These are phyloP conservation scores for Prinsepia uniflora DNA, from an alignment of 306 rosid species.

Conservation along the genomic window DNA sequence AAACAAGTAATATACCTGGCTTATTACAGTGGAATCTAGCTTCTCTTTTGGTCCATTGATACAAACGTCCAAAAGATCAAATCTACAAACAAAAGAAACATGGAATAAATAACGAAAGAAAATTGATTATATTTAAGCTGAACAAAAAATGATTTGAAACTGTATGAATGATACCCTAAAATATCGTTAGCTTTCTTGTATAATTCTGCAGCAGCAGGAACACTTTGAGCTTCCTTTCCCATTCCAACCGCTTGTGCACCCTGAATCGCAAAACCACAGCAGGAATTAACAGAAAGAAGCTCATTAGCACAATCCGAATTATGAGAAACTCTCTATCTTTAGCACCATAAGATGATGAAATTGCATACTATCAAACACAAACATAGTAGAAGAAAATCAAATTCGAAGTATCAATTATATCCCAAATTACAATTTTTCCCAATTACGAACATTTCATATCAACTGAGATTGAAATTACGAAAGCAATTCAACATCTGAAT, in stretches of 20 bases:
- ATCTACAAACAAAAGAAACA: constrained; percentile 41
- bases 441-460: not conserved
- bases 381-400: too few relatives aligned
- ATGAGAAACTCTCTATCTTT: not conserved
- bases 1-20: constrained; percentile 51
- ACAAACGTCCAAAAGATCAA: constrained; percentile 92
- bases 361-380: not conserved
- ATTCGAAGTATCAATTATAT: not conserved
- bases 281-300: constrained; percentile 2
- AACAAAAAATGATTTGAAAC: not conserved
- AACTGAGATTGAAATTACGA: not conserved
- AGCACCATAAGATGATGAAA: not conserved
- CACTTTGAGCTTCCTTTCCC: constrained; percentile 90
- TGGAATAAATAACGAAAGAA: not conserved
- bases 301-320: constrained; percentile 12
- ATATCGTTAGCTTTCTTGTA: constrained; percentile 76
- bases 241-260: constrained; percentile 98
- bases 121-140: not conserved
- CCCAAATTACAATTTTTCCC: constrained; percentile 1
- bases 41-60: constrained; percentile 90
- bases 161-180: constrained; percentile 50
- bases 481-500: not conserved
- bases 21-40: constrained; percentile 78
- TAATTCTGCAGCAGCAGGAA: constrained; percentile 67
- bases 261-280: constrained; percentile 33